A percentile compares a stretch with the other conserved stretches of the same genome.
phyloP scores from a whole-genome alignment of 371 early-diverging fungal species.

The Dinochytrium kinnereticum region DNA sequence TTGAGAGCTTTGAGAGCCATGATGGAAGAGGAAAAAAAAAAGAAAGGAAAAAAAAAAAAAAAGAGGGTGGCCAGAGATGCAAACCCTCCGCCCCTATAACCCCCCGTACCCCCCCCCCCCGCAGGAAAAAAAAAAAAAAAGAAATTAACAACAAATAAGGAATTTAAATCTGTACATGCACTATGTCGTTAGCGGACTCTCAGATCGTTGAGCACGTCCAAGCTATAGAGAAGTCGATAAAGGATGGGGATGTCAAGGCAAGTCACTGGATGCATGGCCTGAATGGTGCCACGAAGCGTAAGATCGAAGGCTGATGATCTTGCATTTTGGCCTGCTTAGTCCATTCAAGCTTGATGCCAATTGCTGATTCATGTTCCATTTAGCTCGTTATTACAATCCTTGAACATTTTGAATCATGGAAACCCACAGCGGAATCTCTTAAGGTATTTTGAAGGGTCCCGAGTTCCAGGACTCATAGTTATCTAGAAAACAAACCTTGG shows the following conservation, averaged over 20 bases:
- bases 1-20: too few species aligned
- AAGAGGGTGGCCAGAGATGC: too few species aligned
- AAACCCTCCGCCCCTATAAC: too few species aligned
- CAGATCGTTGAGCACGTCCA: neutral
- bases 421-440: constrained; percentile 43
- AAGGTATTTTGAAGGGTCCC: constrained; percentile 9
- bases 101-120: too few species aligned
- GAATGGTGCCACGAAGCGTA: too few species aligned
- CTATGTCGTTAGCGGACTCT: neutral
- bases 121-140: too few species aligned
- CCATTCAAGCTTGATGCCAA: neutral
- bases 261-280: neutral
- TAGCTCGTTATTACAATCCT: constrained; percentile 36
- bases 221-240: constrained; percentile 29
- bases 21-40: too few species aligned
- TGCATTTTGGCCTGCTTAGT: neutral
- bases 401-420: constrained; percentile 29
- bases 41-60: too few species aligned
- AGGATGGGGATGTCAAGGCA: constrained; percentile 24
- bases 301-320: too few species aligned
- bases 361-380: neutral
- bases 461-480: neutral
- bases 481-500: constrained; percentile 72
- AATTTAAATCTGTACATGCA: too few species aligned
- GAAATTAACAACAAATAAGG: too few species aligned